Evolutionary conservation across 2,329 filamentous ascomycete species (phyloP).

Genomic region (Cercospora brassicicola): DNA sequence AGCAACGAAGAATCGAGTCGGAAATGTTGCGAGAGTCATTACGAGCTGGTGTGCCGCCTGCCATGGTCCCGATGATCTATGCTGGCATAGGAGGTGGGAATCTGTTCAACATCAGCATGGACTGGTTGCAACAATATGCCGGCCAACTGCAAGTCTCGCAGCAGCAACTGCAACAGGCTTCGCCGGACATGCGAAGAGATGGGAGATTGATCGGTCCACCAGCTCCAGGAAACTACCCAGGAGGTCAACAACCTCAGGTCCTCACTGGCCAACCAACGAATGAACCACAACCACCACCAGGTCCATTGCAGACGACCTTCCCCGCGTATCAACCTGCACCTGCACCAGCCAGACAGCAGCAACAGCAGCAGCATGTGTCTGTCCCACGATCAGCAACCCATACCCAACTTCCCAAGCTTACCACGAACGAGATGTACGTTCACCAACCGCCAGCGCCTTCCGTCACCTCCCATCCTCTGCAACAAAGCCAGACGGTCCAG

Average conservation of each 20-base stretch:
- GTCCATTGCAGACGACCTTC: slow-evolving; percentile 43
- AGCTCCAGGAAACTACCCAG: slow-evolving; percentile 33
- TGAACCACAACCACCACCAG: slow-evolving; percentile 35
- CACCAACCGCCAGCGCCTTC: slow-evolving; percentile 49
- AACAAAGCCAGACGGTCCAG: slow-evolving; percentile 53
- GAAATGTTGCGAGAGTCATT: slow-evolving; percentile 55
- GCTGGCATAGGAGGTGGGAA: slow-evolving; percentile 53
- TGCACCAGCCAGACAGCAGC: slow-evolving; percentile 18
- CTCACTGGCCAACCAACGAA: slow-evolving; percentile 43
- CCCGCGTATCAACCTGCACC: slow-evolving; percentile 41
- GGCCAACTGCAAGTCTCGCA: slow-evolving; percentile 44
- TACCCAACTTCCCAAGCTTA: slow-evolving; percentile 52
- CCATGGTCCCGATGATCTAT: slow-evolving; percentile 56
- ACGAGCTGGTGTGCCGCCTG: slow-evolving; percentile 53
- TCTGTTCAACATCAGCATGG: slow-evolving; percentile 50
- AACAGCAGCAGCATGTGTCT: slow-evolving; percentile 42
- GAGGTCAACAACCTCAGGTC: slow-evolving; percentile 33
- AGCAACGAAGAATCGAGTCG: slow-evolving; percentile 55
- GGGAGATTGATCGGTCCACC: slow-evolving; percentile 43
- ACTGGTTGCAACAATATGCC: slow-evolving; percentile 54
- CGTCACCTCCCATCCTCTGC: slow-evolving; percentile 44
- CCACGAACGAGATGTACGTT: slow-evolving; percentile 54
- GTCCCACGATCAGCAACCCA: slow-evolving; percentile 49
- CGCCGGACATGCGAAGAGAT: slow-evolving; percentile 47
- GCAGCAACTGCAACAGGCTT: slow-evolving; percentile 38